Base-by-base conservation (phyloP, 441 rosid genomes). In the Melastoma candidum region DNA sequence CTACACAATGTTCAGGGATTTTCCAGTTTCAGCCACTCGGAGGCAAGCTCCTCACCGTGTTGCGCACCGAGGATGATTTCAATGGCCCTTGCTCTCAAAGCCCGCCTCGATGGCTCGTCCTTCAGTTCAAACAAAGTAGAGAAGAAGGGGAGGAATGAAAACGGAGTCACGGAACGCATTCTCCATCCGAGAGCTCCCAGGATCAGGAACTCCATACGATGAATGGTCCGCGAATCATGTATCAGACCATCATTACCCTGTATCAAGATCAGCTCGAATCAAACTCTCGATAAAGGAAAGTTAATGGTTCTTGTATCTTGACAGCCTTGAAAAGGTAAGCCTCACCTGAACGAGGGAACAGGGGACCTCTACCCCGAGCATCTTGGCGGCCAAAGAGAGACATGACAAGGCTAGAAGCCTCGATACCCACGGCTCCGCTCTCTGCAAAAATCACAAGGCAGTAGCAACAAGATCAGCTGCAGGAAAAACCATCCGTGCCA, bases 131-230 rank as follows among this genome's bases (percentile, higher is more conserved):
- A 68, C 25, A 66, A 53, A 46, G 84, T 72, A 49, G 68, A 53
- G 69, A 84, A 81, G 70, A 72, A 74, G n/a, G 58, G 44, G 36
- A 77, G 32, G 46, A 84, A 84, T 1, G 92, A 72, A 69, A 81
- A 77, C 13, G 92, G 92, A 0, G 92, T 84, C 36, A 84, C 63
- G 12, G 87, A 79, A 59, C 92, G 77, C 87, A 79, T 77, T 60
- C 87, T 58, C 92, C 92, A 84, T 49, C 75, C 65, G 60, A 84
- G 57, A 2, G 75, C 79, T 58, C 71, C 82, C 46, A 81, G 81
- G 56, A 84, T 55, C 12, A 81, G 59, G 12, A 72, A 53, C 71
- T 84, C 87, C 87, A 79, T 84, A 10, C 83, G 60, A 22, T 69
- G 71, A n/a, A 81, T 49, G 1, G 77, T 66, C 46, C 66, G 74